phyloP scores from a whole-genome alignment of 1,139 yeast genomes.

The Yamadazyma triangularis region DNA sequence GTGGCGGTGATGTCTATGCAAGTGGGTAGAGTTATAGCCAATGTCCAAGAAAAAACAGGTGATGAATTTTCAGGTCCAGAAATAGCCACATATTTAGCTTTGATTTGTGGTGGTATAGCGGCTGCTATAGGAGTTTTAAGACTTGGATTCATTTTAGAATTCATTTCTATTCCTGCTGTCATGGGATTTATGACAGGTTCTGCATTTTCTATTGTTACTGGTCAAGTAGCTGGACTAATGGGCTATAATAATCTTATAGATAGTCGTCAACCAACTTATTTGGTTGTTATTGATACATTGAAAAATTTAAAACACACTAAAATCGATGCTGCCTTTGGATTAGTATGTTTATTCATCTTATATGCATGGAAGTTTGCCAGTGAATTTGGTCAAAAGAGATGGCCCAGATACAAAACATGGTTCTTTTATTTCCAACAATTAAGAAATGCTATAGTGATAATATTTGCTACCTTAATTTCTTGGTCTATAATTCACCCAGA shows the following conservation, averaged over 20 bases:
- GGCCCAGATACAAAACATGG: slow-evolving; percentile 51
- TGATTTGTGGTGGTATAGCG: slow-evolving; percentile 82
- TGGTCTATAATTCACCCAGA: slow-evolving; percentile 75
- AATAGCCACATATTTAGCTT: slow-evolving; percentile 76
- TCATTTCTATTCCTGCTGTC: slow-evolving; percentile 88
- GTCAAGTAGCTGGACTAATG: slow-evolving; percentile 85
- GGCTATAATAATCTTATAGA: slow-evolving; percentile 65
- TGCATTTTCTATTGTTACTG: slow-evolving; percentile 73
- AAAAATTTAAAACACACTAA: slow-evolving; percentile 66
- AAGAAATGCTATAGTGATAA: slow-evolving; percentile 77
- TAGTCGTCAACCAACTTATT: slow-evolving; percentile 68
- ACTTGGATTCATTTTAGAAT: slow-evolving; percentile 83
- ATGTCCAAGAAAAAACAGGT: slow-evolving; percentile 43
- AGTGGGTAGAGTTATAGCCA: slow-evolving; percentile 71
- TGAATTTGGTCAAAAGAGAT: slow-evolving; percentile 58
- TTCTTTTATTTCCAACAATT: slow-evolving; percentile 72
- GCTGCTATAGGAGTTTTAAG: slow-evolving; percentile 78
- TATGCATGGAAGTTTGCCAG: slow-evolving; percentile 60
- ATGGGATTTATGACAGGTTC: slow-evolving; percentile 96
- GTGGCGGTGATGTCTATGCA: slow-evolving; percentile 95
- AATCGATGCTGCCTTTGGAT: slow-evolving; percentile 85
- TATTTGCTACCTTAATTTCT: slow-evolving; percentile 65
- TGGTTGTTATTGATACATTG: slow-evolving; percentile 66
- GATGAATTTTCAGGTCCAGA: slow-evolving; percentile 51
- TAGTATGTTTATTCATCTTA: slow-evolving; percentile 64